Evolutionary conservation across 345 rosid genomes (phyloP), one percentile per base, ranked within the genome.

Genomic region (Sisymbrium altissimum): DNA sequence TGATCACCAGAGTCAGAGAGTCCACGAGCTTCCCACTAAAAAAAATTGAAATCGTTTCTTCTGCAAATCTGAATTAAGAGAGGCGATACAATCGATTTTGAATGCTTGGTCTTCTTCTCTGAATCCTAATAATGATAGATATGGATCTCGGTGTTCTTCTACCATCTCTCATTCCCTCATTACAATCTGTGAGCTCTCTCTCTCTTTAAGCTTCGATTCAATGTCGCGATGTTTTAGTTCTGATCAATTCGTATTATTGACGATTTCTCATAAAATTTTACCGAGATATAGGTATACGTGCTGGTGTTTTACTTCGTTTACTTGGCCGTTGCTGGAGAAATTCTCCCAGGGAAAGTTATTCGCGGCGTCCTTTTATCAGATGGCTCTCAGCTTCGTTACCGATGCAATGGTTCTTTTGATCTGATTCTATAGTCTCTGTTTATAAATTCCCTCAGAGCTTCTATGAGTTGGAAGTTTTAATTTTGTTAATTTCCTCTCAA

Each of bases 311-410:
- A 72, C 85, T 84, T 89, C 74, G 68, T 66, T 64, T 92, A 89
- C 83, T 66, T 92, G 84, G 96, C 86, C 9, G 54, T 83, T 56
- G 84, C 83, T 46, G 96, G 96, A 79, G 82, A 85, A 64, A 44
- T 78, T 12, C 66, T 89, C 33, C 94, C 88, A 21, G 97, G 94
- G 6, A 86, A 85, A 87, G 76, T 83, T 41, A 82, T 90, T 59
- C 84, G 84, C 69, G 96, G 97, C 19, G 90, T 64, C 11, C 46
- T 74, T 14, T 79, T 93, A 44, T 83, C 79, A 15, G 98, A 90
- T 40, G 93, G 90, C 76, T 81, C 93, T 73, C 81, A 89, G 4
- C 89, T 87, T 54, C 74, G 66, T 72, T 90, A 90, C 83, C 84
- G 89, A 75, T 90, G 93, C 87, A 88, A 85, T 77, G 98, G 96